Conservation (phyloP, 2,329 filamentous ascomycete genomes). For the Tolypocladium nubicola region DNA sequence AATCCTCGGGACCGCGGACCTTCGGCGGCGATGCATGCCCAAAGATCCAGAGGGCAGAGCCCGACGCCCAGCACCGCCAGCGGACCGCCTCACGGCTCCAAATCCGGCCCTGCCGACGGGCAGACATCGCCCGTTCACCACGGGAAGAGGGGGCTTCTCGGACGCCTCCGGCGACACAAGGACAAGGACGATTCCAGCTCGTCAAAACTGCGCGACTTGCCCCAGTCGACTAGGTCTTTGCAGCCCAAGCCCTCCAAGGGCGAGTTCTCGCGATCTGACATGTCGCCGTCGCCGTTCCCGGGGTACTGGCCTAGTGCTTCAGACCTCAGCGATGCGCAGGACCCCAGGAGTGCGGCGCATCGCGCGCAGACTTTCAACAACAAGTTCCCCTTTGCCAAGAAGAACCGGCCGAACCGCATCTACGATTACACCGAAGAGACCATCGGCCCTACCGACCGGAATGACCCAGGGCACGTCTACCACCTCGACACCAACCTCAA, state of each 20-base stretch:
- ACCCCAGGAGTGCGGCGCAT: slow-evolving; percentile 13
- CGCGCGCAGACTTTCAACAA: slow-evolving; percentile 49
- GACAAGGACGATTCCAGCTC: slow-evolving; percentile 40
- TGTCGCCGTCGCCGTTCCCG: slow-evolving; percentile 26
- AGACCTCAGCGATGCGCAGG: slow-evolving; percentile 18
- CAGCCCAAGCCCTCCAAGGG: slow-evolving; percentile 36
- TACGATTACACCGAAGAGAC: slow-evolving; percentile 47
- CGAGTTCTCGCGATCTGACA: slow-evolving; percentile 31
- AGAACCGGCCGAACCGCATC: slow-evolving; percentile 32
- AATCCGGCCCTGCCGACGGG: slow-evolving; percentile 37
- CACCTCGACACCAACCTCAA: slow-evolving; percentile 78
- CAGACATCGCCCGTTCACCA: slow-evolving; percentile 49
- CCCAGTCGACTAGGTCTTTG: slow-evolving; percentile 43
- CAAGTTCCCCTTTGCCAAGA: slow-evolving; percentile 52
- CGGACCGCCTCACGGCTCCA: slow-evolving; percentile 35
- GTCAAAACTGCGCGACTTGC: slow-evolving; percentile 34
- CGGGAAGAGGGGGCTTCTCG: slow-evolving; percentile 39
- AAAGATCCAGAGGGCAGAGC: slow-evolving; percentile 58
- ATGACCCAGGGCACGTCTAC: slow-evolving; percentile 53
- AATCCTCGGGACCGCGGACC: slow-evolving; percentile 41
- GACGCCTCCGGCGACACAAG: slow-evolving; percentile 40
- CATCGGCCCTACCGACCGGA: slow-evolving; percentile 49
- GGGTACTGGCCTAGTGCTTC: slow-evolving; percentile 16
- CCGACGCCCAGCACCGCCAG: slow-evolving; percentile 70
- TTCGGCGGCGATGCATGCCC: slow-evolving; percentile 33